phyloP scores from a whole-genome alignment of 208 protist species.

The Lotmaria passim region DNA sequence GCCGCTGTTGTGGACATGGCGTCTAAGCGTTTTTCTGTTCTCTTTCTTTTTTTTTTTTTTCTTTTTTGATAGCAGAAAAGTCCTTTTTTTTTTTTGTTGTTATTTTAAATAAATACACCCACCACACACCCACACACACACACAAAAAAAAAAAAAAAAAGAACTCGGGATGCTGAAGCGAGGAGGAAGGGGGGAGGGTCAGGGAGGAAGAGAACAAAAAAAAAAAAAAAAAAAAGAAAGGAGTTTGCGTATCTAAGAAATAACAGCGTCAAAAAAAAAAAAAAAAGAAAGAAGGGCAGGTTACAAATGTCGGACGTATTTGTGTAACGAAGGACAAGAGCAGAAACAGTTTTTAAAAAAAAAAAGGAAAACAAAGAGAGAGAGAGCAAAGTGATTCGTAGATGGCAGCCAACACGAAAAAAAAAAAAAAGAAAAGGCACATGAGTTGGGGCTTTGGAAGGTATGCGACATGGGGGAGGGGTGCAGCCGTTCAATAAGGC shows the following conservation, averaged over 20 bases:
- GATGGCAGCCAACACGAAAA: too few relatives aligned
- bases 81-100: slow-evolving; percentile 13
- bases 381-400: too few relatives aligned
- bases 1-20: slow-evolving; percentile 10
- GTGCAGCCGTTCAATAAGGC: too few relatives aligned
- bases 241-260: not conserved
- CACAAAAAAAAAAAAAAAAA: slow-evolving; percentile 17
- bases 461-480: too few relatives aligned
- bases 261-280: not conserved
- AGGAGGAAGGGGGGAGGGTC: not conserved
- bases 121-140: not conserved
- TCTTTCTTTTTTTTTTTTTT: not conserved
- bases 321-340: too few relatives aligned
- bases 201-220: slow-evolving; percentile 3
- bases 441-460: too few relatives aligned
- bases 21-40: not conserved
- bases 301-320: too few relatives aligned
- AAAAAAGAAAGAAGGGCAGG: not conserved
- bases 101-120: too few relatives aligned
- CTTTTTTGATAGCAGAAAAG: not conserved
- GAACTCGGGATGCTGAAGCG: not conserved
- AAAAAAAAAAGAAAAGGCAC: too few relatives aligned
- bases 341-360: too few relatives aligned
- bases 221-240: slow-evolving; percentile 18
- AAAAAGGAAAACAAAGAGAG: too few relatives aligned